Conservation (phyloP, 306 rosid species). For the Delonix regia region DNA sequence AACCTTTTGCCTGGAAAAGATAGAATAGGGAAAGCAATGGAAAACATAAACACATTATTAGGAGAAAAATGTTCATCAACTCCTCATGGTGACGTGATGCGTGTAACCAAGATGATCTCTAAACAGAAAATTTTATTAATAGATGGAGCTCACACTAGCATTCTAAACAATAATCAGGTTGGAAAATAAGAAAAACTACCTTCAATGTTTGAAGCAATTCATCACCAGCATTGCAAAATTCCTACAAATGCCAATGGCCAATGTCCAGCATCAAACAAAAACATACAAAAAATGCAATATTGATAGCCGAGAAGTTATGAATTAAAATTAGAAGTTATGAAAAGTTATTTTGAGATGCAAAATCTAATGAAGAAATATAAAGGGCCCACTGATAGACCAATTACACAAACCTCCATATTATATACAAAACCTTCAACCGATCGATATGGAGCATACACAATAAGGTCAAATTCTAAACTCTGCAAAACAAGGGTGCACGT, state of each 20-base stretch:
- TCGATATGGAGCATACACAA: slow-evolving; percentile 91
- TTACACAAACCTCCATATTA: slow-evolving; percentile 69
- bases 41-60: not conserved
- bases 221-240: slow-evolving; percentile 60
- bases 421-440: slow-evolving; percentile 76
- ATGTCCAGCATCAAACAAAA: slow-evolving; percentile 21
- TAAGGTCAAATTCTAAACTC: slow-evolving; percentile 95
- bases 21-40: slow-evolving; percentile 1
- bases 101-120: not conserved
- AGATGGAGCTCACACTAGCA: not conserved
- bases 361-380: not conserved
- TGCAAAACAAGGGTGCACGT: slow-evolving; percentile 45
- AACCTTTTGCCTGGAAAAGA: slow-evolving; percentile 1
- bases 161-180: slow-evolving; percentile 12
- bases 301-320: slow-evolving; percentile 15
- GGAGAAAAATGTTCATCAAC: not conserved
- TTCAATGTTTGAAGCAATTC: slow-evolving; percentile 63
- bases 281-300: not conserved
- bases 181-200: slow-evolving; percentile 50
- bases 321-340: slow-evolving; percentile 12
- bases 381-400: slow-evolving; percentile 28
- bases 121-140: not conserved
- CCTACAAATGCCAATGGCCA: slow-evolving; percentile 52
- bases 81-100: slow-evolving; percentile 5
- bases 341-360: slow-evolving; percentile 25